Percentiles rank a stretch among this genome's conserved stretches.
phyloP scores from a whole-genome alignment of 305 asterid species.

The Solanum hybrid region DNA sequence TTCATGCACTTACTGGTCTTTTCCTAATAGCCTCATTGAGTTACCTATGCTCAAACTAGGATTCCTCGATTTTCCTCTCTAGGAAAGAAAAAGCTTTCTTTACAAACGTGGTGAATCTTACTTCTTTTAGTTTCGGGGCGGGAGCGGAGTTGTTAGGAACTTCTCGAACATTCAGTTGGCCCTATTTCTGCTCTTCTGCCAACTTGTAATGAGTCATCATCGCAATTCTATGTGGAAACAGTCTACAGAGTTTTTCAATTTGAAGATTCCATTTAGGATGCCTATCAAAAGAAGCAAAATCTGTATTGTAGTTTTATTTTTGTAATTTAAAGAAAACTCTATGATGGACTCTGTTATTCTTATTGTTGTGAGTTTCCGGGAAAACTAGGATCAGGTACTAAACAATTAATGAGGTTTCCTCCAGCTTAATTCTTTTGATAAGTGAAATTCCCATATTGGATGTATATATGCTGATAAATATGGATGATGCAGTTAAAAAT shows the following conservation, averaged over 20 bases:
- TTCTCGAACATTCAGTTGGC: not conserved
- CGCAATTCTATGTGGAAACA: not conserved
- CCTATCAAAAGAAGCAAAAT: not conserved
- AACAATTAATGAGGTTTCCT: not conserved
- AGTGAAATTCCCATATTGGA: not conserved
- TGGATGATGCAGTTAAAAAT: not conserved
- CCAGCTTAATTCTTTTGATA: not conserved
- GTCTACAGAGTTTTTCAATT: not conserved
- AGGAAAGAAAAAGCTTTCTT: not conserved
- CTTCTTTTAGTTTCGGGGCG: not conserved
- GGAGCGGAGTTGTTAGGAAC: not conserved
- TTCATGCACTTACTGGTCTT: not conserved
- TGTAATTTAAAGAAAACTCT: not conserved
- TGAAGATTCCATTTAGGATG: not conserved
- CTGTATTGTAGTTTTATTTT: not conserved
- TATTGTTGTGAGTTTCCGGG: not conserved
- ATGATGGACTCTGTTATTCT: not conserved
- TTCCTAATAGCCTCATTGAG: not conserved
- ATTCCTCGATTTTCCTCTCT: not conserved
- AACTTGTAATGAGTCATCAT: not conserved
- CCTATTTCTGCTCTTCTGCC: not conserved
- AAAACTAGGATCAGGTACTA: not conserved
- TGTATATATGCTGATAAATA: not conserved
- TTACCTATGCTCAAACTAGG: not conserved
- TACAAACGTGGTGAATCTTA: not conserved